Percentiles rank a stretch among this genome's conserved stretches.
Conservation (phyloP, 306 rosid genomes). For the Alnus rubra region DNA sequence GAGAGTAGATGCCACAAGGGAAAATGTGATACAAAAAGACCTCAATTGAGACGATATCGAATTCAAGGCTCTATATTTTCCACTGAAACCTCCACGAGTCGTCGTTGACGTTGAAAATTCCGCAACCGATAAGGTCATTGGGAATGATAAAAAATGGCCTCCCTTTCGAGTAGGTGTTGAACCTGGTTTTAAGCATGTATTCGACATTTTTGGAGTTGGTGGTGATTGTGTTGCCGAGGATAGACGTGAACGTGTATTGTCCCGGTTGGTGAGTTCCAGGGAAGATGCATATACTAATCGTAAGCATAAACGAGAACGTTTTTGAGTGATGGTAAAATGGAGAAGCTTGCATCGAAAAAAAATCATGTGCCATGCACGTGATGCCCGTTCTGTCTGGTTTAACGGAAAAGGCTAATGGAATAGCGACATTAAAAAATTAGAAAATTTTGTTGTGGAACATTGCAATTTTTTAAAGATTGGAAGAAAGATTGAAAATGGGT, state of each 20-base stretch:
- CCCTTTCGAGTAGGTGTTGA: constrained; percentile 82
- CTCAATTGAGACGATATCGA: constrained; percentile 55
- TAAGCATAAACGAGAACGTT: not conserved
- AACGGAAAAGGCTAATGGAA: no score
- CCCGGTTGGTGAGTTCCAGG: constrained; percentile 44
- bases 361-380: no score
- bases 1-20: no score
- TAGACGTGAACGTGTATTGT: constrained; percentile 59
- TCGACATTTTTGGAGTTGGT: constrained; percentile 71
- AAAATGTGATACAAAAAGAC: no score
- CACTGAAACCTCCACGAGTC: constrained; percentile 69
- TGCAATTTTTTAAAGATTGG: no score
- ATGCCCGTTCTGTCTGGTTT: no score
- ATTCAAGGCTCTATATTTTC: constrained; percentile 74
- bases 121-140: no score
- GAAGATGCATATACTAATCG: constrained; percentile 82
- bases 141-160: constrained; percentile 58
- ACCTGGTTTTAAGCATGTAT: constrained; percentile 65
- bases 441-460: no score
- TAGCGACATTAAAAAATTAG: no score
- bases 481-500: no score
- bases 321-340: no score
- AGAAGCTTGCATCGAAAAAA: no score
- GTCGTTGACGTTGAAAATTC: constrained; percentile 84
- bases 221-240: constrained; percentile 62